Evolutionary conservation across 495 filamentous ascomycete genomes (phyloP).

Genomic region (Pseudoneurospora amorphoporcata): DNA sequence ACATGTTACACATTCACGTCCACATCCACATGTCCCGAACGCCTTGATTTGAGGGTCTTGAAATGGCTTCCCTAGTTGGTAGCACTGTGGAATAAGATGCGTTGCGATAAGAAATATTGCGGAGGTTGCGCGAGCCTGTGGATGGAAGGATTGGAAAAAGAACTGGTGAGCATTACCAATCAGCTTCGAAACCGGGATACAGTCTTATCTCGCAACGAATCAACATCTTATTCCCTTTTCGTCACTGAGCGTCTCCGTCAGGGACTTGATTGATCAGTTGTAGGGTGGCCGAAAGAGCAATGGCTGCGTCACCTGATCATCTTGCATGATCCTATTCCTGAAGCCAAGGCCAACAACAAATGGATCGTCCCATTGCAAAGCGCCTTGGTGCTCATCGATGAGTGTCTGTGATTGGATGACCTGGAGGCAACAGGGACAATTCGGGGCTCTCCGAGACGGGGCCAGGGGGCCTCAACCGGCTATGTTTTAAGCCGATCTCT

Average conservation of each 20-base stretch:
- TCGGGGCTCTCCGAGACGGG: neutral
- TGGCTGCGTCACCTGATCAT: constrained; percentile 22
- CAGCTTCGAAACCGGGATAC: neutral
- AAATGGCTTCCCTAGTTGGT: neutral
- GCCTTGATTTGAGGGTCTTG: neutral
- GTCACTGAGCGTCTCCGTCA: neutral
- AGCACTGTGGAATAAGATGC: constrained; percentile 2
- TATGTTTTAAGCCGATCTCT: neutral
- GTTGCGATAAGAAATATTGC: constrained; percentile 1
- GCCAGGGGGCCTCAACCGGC: neutral
- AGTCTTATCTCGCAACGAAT: constrained; percentile 6
- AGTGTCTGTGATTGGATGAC: constrained; percentile 8
- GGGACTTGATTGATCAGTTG: neutral
- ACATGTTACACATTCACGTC: neutral
- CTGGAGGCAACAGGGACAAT: neutral
- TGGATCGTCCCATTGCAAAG: neutral
- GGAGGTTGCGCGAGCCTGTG: neutral
- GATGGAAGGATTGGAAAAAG: neutral
- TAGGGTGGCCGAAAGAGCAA: neutral
- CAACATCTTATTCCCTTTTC: neutral
- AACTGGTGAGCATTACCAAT: constrained; percentile 1
- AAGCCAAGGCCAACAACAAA: neutral
- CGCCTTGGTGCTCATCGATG: neutral
- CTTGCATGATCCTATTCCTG: constrained; percentile 13
- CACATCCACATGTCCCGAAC: neutral